Evolutionary conservation across 345 rosid genomes (phyloP).

Genomic region (Sisymbrium altissimum): DNA sequence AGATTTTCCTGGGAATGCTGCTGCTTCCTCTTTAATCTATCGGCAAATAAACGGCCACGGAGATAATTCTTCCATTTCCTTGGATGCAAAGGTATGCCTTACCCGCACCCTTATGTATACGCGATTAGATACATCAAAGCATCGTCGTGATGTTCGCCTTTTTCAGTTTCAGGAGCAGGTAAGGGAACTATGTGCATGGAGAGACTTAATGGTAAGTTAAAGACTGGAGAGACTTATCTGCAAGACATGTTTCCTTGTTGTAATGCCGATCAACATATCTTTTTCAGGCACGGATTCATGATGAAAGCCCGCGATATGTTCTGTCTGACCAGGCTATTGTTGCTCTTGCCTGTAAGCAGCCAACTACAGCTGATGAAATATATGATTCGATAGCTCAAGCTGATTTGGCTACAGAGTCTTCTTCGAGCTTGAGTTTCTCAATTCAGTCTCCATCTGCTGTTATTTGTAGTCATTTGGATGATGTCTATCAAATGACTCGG

Average conservation of each 20-base stretch:
- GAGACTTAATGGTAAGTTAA: conserved; percentile 84
- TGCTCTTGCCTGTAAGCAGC: conserved; percentile 55
- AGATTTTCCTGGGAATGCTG: conserved; percentile 72
- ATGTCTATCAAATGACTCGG: conserved; percentile 42
- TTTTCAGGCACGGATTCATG: conserved; percentile 85
- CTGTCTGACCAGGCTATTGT: conserved; percentile 79
- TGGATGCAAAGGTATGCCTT: conserved; percentile 53
- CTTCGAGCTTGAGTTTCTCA: conserved; percentile 38
- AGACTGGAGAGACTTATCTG: not conserved
- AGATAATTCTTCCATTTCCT: conserved; percentile 40
- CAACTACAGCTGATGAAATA: conserved; percentile 45
- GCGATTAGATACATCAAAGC: not conserved
- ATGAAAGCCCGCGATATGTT: conserved; percentile 81
- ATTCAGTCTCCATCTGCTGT: conserved; percentile 58
- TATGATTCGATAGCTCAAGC: conserved; percentile 52
- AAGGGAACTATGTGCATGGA: conserved; percentile 82
- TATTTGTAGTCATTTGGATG: conserved; percentile 69
- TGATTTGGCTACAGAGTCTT: conserved; percentile 48
- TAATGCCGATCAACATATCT: not conserved
- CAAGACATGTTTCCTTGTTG: not conserved
- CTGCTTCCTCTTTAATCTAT: conserved; percentile 70
- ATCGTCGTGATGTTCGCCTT: not conserved
- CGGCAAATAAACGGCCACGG: conserved; percentile 61
- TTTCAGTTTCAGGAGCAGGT: conserved; percentile 68
- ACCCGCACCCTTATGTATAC: not conserved